Evolutionary conservation across 768 basidiomycete genomes (phyloP), one percentile per base, ranked within the genome.

Genomic region (Nevesoporus exiguus): DNA sequence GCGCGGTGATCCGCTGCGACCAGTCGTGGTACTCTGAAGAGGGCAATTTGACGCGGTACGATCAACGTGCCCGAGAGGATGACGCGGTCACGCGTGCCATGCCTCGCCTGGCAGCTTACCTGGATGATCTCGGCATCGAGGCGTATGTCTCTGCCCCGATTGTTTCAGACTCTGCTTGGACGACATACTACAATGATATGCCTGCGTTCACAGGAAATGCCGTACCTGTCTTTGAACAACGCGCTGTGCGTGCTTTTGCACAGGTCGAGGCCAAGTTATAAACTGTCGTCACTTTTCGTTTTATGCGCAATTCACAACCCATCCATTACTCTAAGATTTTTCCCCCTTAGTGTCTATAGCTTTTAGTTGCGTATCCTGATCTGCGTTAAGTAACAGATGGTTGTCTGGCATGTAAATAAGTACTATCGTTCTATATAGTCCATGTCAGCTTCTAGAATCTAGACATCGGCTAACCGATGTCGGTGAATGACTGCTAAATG

Each of bases 61-160:
- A 67, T 10, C 81, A 85, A 59, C 74, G 77, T 7, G 55, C 71
- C 2, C 75, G 75, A 41, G 80, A 82, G 61, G 80, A 80, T 55
- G 59, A 64, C 8, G 79, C 79, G 5, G 29, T 47, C n/a, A 33
- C 36, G 22, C 19, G 42, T 4, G 50, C 50, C 11, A 36, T 51
- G 42, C 50, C 77, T 3, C 62, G 76, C 27, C 60, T 82, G 31
- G 68, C 71, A 34, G 58, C 56, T 21, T 77, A 76, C 54, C 69
- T 83, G 22, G 59, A 72, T 19, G 68, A 71, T 47, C 70, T 82
- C n/a, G 59, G 73, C 22, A 78, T 82, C 52, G 78, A 74, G 53
- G 70, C 75, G 24, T 81, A 80, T 50, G 49, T 81, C 49, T 73
- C 72, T 47, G 81, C 80, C 14, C 81, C 80, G 17, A 80, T 83